Evolutionary conservation across 2,329 filamentous ascomycete species (phyloP).

Genomic region (Trichoderma aggressivum): DNA sequence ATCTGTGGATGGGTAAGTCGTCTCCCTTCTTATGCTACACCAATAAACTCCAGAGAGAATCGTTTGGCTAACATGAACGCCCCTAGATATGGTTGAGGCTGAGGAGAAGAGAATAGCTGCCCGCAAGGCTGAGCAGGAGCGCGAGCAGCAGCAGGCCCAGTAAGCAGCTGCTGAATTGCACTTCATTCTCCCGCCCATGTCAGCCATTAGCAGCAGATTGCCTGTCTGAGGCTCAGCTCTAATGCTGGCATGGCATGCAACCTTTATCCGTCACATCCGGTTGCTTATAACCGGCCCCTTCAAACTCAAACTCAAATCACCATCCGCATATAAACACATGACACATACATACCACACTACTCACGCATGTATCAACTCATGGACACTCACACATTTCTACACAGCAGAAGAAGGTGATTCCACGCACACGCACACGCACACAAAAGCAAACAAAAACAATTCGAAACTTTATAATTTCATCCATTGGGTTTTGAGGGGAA

Average conservation of each 20-base stretch:
- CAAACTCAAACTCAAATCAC: not conserved
- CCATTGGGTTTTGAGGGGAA: not conserved
- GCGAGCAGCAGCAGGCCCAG: slow-evolving; percentile 17
- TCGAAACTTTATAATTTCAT: not conserved
- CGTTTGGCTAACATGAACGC: slow-evolving; percentile 18
- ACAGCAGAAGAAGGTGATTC: not conserved
- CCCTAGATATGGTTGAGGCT: slow-evolving; percentile 73
- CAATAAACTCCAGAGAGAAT: not conserved
- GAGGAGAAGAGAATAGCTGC: slow-evolving; percentile 62
- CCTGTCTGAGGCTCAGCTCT: not conserved
- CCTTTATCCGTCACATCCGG: slow-evolving; percentile 4
- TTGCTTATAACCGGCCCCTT: not conserved
- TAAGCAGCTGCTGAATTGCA: slow-evolving; percentile 15
- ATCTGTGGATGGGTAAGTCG: slow-evolving; percentile 80
- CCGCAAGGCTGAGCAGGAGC: slow-evolving; percentile 31
- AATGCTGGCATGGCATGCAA: slow-evolving; percentile 2
- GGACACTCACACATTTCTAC: slow-evolving; percentile 2
- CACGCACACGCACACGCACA: not conserved
- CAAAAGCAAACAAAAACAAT: not conserved
- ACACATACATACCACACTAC: not conserved
- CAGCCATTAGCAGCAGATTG: not conserved
- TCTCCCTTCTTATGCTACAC: not conserved
- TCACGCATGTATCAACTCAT: not conserved
- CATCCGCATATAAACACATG: not conserved
- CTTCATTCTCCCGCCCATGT: slow-evolving; percentile 1